A percentile compares a stretch with the other conserved stretches of the same genome.
Conservation (phyloP, 768 basidiomycete genomes). For the Termitomyces sp. region DNA sequence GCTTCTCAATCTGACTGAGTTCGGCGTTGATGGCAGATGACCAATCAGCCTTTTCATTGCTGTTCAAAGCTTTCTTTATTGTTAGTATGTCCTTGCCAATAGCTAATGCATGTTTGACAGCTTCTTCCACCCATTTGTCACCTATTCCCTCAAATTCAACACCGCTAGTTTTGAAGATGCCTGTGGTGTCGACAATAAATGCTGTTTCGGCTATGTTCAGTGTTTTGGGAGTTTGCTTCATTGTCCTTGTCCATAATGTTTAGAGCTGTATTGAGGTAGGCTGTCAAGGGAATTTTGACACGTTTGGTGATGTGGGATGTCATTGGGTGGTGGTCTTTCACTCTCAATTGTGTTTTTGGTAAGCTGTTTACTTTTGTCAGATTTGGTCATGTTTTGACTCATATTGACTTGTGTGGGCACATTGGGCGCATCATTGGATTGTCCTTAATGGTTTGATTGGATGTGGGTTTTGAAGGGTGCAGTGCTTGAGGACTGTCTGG, state of each 20-base stretch:
- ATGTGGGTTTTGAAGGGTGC: neutral
- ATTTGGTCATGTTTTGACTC: neutral
- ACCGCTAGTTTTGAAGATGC: too few species aligned
- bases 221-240: too few species aligned
- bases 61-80: neutral
- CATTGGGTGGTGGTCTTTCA: too few species aligned
- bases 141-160: neutral
- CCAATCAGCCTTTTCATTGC: neutral
- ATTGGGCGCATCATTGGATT: neutral
- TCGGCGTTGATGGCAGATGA: neutral
- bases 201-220: too few species aligned
- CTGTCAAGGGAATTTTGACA: too few species aligned
- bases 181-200: too few species aligned
- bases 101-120: too few species aligned
- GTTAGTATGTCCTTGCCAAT: too few species aligned
- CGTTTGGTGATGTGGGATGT: too few species aligned
- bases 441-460: neutral
- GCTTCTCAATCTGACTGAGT: neutral
- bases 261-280: too few species aligned
- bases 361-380: neutral
- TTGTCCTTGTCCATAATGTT: too few species aligned
- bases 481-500: neutral
- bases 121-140: neutral
- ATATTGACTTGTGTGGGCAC: too few species aligned
- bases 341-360: neutral